Conservation (phyloP, 2,329 filamentous ascomycete species). For the Aspergillus calidoustus region DNA sequence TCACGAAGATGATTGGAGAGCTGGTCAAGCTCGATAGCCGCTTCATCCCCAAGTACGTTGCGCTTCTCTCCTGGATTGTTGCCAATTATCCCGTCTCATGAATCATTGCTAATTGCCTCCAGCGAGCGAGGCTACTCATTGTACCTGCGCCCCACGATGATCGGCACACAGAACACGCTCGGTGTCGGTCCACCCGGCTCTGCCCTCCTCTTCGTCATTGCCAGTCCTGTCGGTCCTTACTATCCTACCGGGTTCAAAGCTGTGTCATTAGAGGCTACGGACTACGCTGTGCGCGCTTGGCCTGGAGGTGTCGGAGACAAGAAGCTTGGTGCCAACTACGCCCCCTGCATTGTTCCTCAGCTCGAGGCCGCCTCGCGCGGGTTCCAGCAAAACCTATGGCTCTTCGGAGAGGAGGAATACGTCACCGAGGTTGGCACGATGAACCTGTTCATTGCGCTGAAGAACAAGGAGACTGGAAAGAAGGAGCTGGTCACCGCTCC, state of each 20-base stretch:
- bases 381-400: slow-evolving; percentile 97
- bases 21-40: slow-evolving; percentile 81
- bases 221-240: slow-evolving; percentile 94
- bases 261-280: slow-evolving; percentile 89
- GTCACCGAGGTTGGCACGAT: slow-evolving; percentile 98
- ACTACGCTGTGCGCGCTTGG: slow-evolving; percentile 97
- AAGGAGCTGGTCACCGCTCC: slow-evolving; percentile 95
- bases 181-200: slow-evolving; percentile 91
- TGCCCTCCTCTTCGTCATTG: slow-evolving; percentile 91
- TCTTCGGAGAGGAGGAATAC: slow-evolving; percentile 94
- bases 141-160: slow-evolving; percentile 95
- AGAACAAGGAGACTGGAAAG: slow-evolving; percentile 83
- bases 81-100: background rate
- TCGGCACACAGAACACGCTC: slow-evolving; percentile 92
- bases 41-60: slow-evolving; percentile 78
- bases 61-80: background rate
- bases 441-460: slow-evolving; percentile 92
- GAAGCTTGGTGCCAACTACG: slow-evolving; percentile 98
- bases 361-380: slow-evolving; percentile 86
- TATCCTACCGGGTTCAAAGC: slow-evolving; percentile 99
- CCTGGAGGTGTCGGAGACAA: slow-evolving; percentile 96
- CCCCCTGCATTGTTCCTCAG: slow-evolving; percentile 98
- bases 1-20: slow-evolving; percentile 81
- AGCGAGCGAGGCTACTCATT: slow-evolving; percentile 81
- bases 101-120: background rate